Base-by-base conservation (phyloP, 106 monocot species). In the Allium cepa region DNA sequence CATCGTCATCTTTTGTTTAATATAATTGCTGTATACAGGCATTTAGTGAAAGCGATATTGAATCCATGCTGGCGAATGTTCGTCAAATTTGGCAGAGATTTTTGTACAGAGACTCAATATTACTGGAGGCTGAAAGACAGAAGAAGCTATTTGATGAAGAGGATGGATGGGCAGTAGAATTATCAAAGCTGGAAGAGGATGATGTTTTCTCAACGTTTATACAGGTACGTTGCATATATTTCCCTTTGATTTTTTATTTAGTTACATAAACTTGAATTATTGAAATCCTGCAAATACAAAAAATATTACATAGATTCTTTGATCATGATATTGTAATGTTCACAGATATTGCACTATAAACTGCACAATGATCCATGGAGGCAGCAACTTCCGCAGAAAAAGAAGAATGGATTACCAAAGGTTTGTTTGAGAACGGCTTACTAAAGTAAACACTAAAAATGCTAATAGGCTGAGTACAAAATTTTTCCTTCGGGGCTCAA, bases 131-230 rank as follows among this genome's bases (percentile, higher is more conserved):
- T 71, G 17, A 78, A 53, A 82, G 86, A 53, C 86, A 90, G 49
- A 83, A 65, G 67, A 80, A 61, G 64, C 62, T 81, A 53, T 90
- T 83, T 52, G 49, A 28, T 57, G 36, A 68, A 9, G 83, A 81
- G 53, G 83, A 86, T 66, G 78, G 18, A 53, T 90, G 90, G 86
- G 78, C 79, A 10, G 73, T 78, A 8, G 86, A 86, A 71, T 79
- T 81, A 28, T 80, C 83, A 61, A 86, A 90, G 76, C 70, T 90
- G 14, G 67, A 71, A 50, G 73, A 78, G 66, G 86, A 90, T 74
- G 90, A 90, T 83, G 86, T 72, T 47, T 86, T 86, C 71, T 71
- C 90, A 8, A 90, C 90, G 51, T 90, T 90, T 65, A 83, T 90
- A 65, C 86, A 90, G 86, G 90, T 83, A 84, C 12, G 22, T 15